phyloP scores from a whole-genome alignment of 441 rosid species.

The Pelargonium australe region DNA sequence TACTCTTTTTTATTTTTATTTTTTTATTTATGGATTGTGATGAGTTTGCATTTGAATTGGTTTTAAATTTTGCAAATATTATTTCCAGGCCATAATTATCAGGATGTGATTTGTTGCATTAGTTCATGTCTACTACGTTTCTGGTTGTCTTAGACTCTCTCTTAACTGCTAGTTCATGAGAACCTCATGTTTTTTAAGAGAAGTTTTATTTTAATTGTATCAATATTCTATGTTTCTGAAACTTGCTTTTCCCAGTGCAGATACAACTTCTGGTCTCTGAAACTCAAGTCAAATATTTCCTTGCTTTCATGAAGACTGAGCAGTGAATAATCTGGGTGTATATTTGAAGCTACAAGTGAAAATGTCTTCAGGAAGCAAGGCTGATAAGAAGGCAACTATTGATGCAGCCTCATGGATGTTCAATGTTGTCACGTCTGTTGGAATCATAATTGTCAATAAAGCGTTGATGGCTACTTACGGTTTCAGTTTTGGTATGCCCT shows the following conservation, averaged over 20 bases:
- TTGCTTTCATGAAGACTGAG: conserved; percentile 22
- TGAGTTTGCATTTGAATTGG: neutral
- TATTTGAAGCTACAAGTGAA: conserved; percentile 16
- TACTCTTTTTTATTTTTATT: neutral
- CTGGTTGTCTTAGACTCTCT: neutral
- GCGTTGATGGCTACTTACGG: conserved; percentile 76
- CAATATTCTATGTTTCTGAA: neutral
- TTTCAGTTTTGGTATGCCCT: conserved; percentile 54
- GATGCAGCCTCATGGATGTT: conserved; percentile 83
- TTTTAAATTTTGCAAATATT: neutral
- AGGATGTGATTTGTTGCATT: neutral
- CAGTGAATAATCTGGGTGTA: conserved; percentile 22
- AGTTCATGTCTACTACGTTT: neutral
- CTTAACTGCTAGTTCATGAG: neutral
- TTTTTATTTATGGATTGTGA: neutral
- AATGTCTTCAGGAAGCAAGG: conserved; percentile 54
- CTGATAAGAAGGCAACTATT: conserved; percentile 55
- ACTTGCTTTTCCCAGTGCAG: neutral
- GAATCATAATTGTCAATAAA: conserved; percentile 67
- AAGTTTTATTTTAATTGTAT: neutral
- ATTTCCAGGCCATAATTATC: neutral
- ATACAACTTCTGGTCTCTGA: conserved; percentile 5
- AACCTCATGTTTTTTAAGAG: neutral
- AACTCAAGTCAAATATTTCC: neutral
- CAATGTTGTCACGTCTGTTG: conserved; percentile 75